phyloP scores from a whole-genome alignment of 768 basidiomycete species.

The Tulasnella sp. region DNA sequence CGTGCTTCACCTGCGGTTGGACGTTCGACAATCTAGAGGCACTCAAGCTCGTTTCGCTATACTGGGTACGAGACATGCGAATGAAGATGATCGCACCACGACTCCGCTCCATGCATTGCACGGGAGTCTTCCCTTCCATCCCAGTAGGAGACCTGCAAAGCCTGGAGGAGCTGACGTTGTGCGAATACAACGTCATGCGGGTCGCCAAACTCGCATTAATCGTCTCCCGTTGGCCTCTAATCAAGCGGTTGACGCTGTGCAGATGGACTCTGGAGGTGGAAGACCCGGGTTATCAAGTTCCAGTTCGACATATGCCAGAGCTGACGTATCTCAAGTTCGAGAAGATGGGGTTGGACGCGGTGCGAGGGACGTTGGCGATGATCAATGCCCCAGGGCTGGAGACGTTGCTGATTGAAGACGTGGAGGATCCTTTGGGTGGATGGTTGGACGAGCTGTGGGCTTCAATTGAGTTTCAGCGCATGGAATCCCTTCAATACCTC shows the following conservation, averaged over 20 bases:
- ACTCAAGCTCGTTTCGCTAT: neutral
- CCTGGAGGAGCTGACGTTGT: neutral
- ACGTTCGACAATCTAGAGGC: neutral
- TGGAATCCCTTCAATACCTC: neutral
- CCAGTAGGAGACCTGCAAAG: neutral
- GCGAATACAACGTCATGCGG: slow-evolving; percentile 6
- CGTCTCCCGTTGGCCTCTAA: neutral
- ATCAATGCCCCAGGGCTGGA: neutral
- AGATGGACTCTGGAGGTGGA: slow-evolving; percentile 2
- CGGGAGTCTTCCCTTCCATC: neutral
- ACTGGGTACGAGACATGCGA: neutral
- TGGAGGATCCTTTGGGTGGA: slow-evolving; percentile 1
- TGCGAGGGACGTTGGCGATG: neutral
- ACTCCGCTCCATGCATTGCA: neutral
- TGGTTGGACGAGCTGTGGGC: slow-evolving; percentile 1
- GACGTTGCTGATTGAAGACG: neutral
- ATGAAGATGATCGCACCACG: neutral
- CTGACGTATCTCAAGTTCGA: neutral
- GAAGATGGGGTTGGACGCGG: neutral
- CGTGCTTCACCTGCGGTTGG: neutral
- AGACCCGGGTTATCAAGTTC: neutral
- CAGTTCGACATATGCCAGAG: neutral
- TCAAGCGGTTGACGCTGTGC: neutral
- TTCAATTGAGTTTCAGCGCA: neutral
- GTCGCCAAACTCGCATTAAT: neutral